Evolutionary conservation across 2,329 filamentous ascomycete genomes (phyloP), one percentile per base, ranked within the genome.

Genomic region (Sporothrix schenckii): DNA sequence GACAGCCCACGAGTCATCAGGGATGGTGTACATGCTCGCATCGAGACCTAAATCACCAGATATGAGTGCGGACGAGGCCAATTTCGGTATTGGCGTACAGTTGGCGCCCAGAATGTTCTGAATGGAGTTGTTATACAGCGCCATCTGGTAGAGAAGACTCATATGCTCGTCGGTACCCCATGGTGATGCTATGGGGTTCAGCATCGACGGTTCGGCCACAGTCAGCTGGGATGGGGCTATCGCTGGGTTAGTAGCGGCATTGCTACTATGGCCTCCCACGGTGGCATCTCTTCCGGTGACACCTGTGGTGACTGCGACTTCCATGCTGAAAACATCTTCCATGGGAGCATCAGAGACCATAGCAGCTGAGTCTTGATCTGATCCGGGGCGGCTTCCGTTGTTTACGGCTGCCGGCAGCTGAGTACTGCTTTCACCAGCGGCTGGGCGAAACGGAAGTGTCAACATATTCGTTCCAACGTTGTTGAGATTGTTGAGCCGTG

Each of bases 281-380:
- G 14, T 21, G 24, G n/a, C 58, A 47, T 44, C 9, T 13, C 56
- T 39, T 24, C 11, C n/a, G 3, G 2, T 34, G 41, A 24, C 14
- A n/a, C 3, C 3, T 3, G 24, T 65, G 61, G 11, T 50, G 61
- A 65, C 19, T 6, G 44, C 44, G 27, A 44, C 49, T 6, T 52
- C 30, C 47, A 53, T 52, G 16, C 19, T n/a, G 19, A 66, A 66
- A 16, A 66, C n/a, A 10, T 66, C 47, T 4, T 66, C 63, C 63
- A 52, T 66, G 24, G 27, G 47, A 14, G 47, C 47, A 13, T 66
- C 47, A 3, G 63, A n/a, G 19, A 66, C 19, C 27, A 66, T 7
- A 11, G 11, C 30, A 10, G 63, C 47, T 10, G 63, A 53, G 44
- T 30, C 44, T 19, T 9, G 16, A 24, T 6, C n/a, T 0, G 61